phyloP scores from a whole-genome alignment of 192 early-diverging fungal species.

The Backusella westeae region DNA sequence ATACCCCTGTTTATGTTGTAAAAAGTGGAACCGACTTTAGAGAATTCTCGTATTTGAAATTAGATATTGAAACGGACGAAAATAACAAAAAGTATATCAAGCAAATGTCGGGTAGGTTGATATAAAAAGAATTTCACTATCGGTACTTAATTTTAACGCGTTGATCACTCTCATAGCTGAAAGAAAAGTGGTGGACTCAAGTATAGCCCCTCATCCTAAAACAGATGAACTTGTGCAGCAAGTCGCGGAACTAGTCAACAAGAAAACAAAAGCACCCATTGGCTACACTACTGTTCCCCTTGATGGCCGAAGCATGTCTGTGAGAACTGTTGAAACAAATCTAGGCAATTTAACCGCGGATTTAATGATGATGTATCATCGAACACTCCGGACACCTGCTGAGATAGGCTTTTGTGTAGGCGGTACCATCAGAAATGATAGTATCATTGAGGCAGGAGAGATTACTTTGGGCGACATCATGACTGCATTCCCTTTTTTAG shows the following conservation, averaged over 20 bases:
- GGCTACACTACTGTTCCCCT: slow-evolving; percentile 48
- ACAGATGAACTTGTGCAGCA: slow-evolving; percentile 44
- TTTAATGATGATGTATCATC: slow-evolving; percentile 59
- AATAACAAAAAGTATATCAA: slow-evolving; percentile 28
- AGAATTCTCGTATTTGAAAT: slow-evolving; percentile 51
- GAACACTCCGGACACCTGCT: slow-evolving; percentile 17
- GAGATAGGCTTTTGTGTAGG: slow-evolving; percentile 54
- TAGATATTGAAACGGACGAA: slow-evolving; percentile 36
- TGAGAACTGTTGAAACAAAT: slow-evolving; percentile 58
- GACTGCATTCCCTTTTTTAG: slow-evolving; percentile 68
- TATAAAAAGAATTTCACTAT: neutral
- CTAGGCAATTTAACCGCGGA: slow-evolving; percentile 64
- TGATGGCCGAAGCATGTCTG: slow-evolving; percentile 59
- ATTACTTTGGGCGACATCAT: slow-evolving; percentile 62
- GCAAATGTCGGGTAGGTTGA: slow-evolving; percentile 26
- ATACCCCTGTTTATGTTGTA: slow-evolving; percentile 46
- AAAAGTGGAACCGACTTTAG: slow-evolving; percentile 72
- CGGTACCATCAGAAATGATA: slow-evolving; percentile 64
- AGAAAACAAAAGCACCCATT: slow-evolving; percentile 51
- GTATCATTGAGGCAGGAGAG: slow-evolving; percentile 47
- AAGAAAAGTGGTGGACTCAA: slow-evolving; percentile 42
- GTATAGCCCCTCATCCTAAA: slow-evolving; percentile 37
- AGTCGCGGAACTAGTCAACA: slow-evolving; percentile 45
- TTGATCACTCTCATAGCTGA: slow-evolving; percentile 25
- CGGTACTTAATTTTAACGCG: neutral